Evolutionary conservation across 2,329 filamentous ascomycete species (phyloP), one percentile per base, ranked within the genome.

Genomic region (Fusarium sambucinum): DNA sequence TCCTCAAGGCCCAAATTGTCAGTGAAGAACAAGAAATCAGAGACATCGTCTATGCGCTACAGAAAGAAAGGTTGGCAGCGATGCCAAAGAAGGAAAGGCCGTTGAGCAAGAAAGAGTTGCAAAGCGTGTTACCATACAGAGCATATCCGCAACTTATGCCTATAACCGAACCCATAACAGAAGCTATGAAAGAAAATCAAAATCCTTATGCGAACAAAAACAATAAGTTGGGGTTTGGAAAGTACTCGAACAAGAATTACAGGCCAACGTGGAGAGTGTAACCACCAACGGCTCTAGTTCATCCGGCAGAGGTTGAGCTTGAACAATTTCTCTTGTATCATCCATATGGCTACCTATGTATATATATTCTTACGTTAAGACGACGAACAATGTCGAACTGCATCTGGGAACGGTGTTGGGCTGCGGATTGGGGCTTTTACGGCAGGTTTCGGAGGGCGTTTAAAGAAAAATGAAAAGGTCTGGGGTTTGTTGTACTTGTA

Each of bases 1-100:
- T 96, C 75, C 85, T 98, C 51, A 90, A 87, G 73, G 95, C 96
- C 0, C 96, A 99, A 78, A 96, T 97, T 71, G 88, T 89, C 8
- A 87, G 84, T 33, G 84, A 89, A 55, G 92, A 96, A 41, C 80
- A 86, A 29, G 94, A 97, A 75, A 82, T 98, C 3, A 85, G 85
- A 14, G 85, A 91, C 1, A 89, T 97, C 40, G 79, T 96, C 69
- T 91, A 87, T 65, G 86, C 89, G 2, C 77, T 84, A 55, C 84
- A 80, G 59, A 85, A 84, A 72, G 46, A 69, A 35, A 70, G 70
- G 29, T 55, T 68, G 21, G 67, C 68, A 25, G 50, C 60, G 13
- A 44, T 48, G 27, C 60, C 60, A 13, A 66, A 66, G 40, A 77
- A 76, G 58, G 62, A 72, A 16, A 76, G 58, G 51, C 55, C 68